Percentiles rank a stretch among this genome's conserved stretches.
Evolutionary conservation across 495 filamentous ascomycete genomes (phyloP).

Genomic region (Xylaria telfairii): DNA sequence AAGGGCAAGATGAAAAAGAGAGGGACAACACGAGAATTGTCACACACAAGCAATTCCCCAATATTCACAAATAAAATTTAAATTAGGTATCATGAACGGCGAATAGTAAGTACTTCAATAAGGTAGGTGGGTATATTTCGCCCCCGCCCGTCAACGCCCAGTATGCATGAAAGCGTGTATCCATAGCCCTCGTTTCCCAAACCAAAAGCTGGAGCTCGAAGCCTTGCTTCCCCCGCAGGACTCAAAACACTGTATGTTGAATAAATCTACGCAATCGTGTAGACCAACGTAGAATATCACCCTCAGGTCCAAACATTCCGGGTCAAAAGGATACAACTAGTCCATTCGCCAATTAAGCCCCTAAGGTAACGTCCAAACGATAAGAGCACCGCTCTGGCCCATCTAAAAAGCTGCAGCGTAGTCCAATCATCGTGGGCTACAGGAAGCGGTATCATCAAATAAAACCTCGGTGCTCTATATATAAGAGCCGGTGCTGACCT

Average conservation of each 20-base stretch:
- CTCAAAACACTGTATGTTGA: conserved; percentile 5
- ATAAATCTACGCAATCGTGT: conserved; percentile 1
- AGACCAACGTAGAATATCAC: background rate
- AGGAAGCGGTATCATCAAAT: background rate
- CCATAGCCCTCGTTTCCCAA: conserved; percentile 7
- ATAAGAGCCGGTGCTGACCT: background rate
- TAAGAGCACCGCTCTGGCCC: background rate
- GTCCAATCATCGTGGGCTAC: background rate
- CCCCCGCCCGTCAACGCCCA: conserved; percentile 2
- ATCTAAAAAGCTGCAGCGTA: background rate
- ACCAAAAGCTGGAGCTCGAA: background rate
- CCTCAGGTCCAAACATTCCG: background rate
- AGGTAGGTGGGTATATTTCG: conserved; percentile 17
- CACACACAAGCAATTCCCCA: background rate
- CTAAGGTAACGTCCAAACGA: background rate
- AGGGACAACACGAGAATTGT: background rate
- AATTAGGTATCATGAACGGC: conserved; percentile 21
- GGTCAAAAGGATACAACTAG: background rate
- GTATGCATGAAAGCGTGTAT: conserved; percentile 16
- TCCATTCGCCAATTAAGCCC: background rate
- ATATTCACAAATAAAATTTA: background rate
- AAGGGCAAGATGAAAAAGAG: background rate
- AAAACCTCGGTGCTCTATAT: background rate
- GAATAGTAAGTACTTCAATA: background rate
- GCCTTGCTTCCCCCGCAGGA: background rate